phyloP scores from a whole-genome alignment of 805 yeast species.

The Saturnispora ahearnii region DNA sequence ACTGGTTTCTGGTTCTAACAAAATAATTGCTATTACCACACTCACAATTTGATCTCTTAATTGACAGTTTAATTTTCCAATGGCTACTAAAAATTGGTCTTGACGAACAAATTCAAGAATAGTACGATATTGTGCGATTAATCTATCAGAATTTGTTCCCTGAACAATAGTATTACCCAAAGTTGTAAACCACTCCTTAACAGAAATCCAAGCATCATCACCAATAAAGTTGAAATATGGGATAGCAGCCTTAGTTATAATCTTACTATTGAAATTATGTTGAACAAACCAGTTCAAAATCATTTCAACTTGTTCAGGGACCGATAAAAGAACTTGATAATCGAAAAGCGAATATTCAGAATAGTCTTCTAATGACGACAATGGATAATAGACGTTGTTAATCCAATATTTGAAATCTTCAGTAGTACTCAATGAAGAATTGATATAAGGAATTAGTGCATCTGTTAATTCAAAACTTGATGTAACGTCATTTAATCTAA shows the following conservation, averaged over 20 bases:
- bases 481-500: conserved; percentile 15
- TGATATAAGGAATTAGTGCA: background rate
- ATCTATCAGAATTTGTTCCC: conserved; percentile 3
- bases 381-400: conserved; percentile 18
- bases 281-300: conserved; percentile 13
- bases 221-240: conserved; percentile 16
- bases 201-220: conserved; percentile 11
- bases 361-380: conserved; percentile 12
- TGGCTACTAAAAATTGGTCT: conserved; percentile 13
- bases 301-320: conserved; percentile 16
- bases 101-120: conserved; percentile 18
- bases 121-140: conserved; percentile 9
- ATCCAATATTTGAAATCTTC: conserved; percentile 17
- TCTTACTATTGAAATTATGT: background rate
- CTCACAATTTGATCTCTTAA: conserved; percentile 14
- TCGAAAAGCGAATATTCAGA: conserved; percentile 16
- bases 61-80: conserved; percentile 1
- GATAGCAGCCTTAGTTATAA: conserved; percentile 13
- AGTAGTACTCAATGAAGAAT: conserved; percentile 2
- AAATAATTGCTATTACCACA: conserved; percentile 17
- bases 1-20: conserved; percentile 20
- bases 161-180: conserved; percentile 13
- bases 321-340: conserved; percentile 13
- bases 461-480: conserved; percentile 8
- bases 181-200: conserved; percentile 17